Evolutionary conservation across 2,329 filamentous ascomycete genomes (phyloP).

Genomic region (Neofusicoccum umdonicola): DNA sequence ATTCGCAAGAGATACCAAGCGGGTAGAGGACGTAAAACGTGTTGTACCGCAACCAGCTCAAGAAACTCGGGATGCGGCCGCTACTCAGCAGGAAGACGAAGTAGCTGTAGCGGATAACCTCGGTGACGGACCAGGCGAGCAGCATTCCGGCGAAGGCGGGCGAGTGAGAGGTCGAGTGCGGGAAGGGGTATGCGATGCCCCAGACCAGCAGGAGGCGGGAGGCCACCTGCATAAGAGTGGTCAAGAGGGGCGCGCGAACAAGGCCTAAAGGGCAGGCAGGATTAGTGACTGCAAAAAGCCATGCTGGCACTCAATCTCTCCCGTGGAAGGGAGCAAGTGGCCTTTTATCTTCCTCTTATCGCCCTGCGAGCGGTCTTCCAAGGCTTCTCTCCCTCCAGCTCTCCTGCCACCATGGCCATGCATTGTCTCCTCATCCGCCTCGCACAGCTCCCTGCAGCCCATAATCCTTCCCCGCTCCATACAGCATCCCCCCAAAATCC

Average conservation of each 20-base stretch:
- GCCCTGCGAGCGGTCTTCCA: too few species aligned
- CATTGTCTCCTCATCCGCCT: too few species aligned
- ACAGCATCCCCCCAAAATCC: too few species aligned
- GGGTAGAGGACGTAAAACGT: constrained; percentile 93
- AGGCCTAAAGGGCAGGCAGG: constrained; percentile 55
- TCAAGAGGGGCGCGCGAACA: constrained; percentile 80
- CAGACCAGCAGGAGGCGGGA: constrained; percentile 87
- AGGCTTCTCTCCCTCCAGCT: too few species aligned
- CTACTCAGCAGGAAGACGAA: constrained; percentile 73
- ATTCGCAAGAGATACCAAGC: constrained; percentile 85
- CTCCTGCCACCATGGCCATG: too few species aligned
- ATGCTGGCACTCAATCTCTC: too few species aligned
- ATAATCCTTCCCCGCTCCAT: too few species aligned
- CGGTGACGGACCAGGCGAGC: constrained; percentile 78
- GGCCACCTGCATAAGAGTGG: constrained; percentile 86
- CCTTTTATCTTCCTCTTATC: too few species aligned
- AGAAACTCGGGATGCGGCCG: constrained; percentile 58
- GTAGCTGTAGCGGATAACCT: constrained; percentile 90
- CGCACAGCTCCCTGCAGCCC: too few species aligned
- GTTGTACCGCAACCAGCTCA: constrained; percentile 84
- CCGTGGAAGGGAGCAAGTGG: too few species aligned
- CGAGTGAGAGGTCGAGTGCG: constrained; percentile 56
- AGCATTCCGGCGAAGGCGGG: constrained; percentile 75
- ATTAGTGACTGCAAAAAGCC: neutral
- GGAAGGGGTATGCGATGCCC: constrained; percentile 75